phyloP scores from a whole-genome alignment of 2,329 filamentous ascomycete genomes.

The Aspergillus ibericus region DNA sequence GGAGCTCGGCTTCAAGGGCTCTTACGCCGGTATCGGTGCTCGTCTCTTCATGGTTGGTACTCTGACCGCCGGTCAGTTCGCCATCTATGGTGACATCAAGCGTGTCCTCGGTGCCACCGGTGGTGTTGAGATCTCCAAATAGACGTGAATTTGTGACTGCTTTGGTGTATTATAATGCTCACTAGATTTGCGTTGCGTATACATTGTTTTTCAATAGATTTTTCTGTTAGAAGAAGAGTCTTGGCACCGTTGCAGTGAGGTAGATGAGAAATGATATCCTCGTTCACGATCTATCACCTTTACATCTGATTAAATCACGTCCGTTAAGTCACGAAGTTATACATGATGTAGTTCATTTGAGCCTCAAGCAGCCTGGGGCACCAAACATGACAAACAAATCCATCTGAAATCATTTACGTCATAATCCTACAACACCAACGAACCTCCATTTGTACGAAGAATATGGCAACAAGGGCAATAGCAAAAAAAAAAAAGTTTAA shows the following conservation, averaged over 20 bases:
- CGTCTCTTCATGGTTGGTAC: constrained; percentile 75
- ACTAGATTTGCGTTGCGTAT: constrained; percentile 20
- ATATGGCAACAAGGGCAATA: too few relatives aligned
- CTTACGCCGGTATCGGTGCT: constrained; percentile 78
- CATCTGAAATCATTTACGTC: too few relatives aligned
- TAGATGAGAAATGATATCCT: background rate
- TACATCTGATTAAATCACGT: too few relatives aligned
- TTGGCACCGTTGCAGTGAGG: background rate
- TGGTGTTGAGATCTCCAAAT: constrained; percentile 69
- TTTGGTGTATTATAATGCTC: constrained; percentile 24
- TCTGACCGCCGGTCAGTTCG: constrained; percentile 78
- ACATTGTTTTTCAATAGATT: constrained; percentile 21
- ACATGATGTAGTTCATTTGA: too few relatives aligned
- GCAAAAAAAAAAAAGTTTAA: too few relatives aligned
- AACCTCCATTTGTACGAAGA: too few relatives aligned
- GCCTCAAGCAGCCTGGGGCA: too few relatives aligned
- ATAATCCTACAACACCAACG: too few relatives aligned
- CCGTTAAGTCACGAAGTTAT: too few relatives aligned
- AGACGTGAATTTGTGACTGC: constrained; percentile 24
- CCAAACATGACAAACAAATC: too few relatives aligned
- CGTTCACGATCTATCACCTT: background rate
- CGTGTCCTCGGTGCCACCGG: constrained; percentile 68
- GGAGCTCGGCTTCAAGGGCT: constrained; percentile 78
- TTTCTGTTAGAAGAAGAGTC: constrained; percentile 13
- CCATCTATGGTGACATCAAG: constrained; percentile 80